Conservation (phyloP, 192 early-diverging fungal species). For the Pilaira anomala region DNA sequence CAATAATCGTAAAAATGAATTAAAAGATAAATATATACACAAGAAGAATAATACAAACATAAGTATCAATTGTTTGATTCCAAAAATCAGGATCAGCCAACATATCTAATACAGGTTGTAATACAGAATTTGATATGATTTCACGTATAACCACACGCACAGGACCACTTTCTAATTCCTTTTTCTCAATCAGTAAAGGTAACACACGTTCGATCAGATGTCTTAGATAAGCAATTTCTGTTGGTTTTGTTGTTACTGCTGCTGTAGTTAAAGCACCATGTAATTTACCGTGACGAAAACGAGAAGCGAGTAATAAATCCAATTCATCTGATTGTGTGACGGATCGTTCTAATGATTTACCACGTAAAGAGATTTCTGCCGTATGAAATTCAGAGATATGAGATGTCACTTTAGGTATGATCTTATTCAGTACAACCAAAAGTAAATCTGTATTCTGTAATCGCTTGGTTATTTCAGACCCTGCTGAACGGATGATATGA, state of each 20-base stretch:
- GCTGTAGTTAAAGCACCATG: slow-evolving; percentile 57
- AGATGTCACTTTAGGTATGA: slow-evolving; percentile 67
- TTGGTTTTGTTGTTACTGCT: slow-evolving; percentile 37
- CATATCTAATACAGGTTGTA: slow-evolving; percentile 65
- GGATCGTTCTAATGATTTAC: slow-evolving; percentile 44
- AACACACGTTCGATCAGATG: slow-evolving; percentile 56
- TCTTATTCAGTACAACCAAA: slow-evolving; percentile 53
- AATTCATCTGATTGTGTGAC: slow-evolving; percentile 52
- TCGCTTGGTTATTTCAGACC: slow-evolving; percentile 37
- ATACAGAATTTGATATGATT: slow-evolving; percentile 62
- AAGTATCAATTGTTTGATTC: slow-evolving; percentile 75
- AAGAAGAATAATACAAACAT: slow-evolving; percentile 39
- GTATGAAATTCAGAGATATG: slow-evolving; percentile 64
- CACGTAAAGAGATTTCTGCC: slow-evolving; percentile 55
- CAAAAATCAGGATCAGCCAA: slow-evolving; percentile 84
- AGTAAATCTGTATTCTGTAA: slow-evolving; percentile 57
- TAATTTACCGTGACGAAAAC: slow-evolving; percentile 54
- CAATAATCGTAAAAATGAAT: no score
- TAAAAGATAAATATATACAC: not conserved
- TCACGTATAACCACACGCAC: slow-evolving; percentile 71
- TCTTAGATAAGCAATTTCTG: slow-evolving; percentile 63
- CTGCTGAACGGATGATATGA: slow-evolving; percentile 40
- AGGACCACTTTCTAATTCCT: slow-evolving; percentile 54
- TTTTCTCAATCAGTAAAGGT: slow-evolving; percentile 59
- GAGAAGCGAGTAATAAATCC: slow-evolving; percentile 53